A percentile compares a stretch with the other conserved stretches of the same genome.
These are phyloP conservation scores for Aureobasidium sp. DNA, from an alignment of 2,329 filamentous ascomycete genomes.

Conservation along the genomic window DNA sequence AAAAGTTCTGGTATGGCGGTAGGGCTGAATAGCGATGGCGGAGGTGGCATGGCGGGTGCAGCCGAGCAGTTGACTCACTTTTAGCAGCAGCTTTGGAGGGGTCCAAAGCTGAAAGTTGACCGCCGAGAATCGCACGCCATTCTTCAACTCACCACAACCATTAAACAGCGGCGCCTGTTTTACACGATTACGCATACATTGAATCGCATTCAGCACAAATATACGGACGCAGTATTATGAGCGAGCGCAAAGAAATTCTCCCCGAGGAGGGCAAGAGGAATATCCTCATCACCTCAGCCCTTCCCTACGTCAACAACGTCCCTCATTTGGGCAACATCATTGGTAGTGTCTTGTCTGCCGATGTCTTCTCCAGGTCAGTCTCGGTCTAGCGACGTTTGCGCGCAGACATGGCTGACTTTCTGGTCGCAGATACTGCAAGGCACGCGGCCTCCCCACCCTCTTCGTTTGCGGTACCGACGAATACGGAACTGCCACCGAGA, in stretches of 20 bases:
- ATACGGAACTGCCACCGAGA: constrained; percentile 93
- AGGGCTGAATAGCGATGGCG: background rate
- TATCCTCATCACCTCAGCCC: constrained; percentile 81
- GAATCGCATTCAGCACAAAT: background rate
- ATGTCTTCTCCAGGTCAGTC: constrained; percentile 51
- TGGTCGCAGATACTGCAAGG: constrained; percentile 59
- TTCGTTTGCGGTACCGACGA: constrained; percentile 87
- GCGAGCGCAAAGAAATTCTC: constrained; percentile 32
- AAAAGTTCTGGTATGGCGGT: background rate
- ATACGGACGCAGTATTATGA: constrained; percentile 11
- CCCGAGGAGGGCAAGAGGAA: constrained; percentile 60
- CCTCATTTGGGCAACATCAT: constrained; percentile 84
- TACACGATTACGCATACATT: background rate
- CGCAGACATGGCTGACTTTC: constrained; percentile 11
- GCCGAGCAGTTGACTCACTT: constrained; percentile 5
- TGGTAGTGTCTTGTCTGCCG: constrained; percentile 78
- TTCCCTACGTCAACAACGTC: constrained; percentile 71
- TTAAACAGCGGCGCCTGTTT: background rate
- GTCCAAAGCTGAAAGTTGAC: constrained; percentile 1
- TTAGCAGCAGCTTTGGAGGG: background rate
- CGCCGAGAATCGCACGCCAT: background rate
- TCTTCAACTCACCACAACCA: background rate
- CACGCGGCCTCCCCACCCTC: constrained; percentile 68
- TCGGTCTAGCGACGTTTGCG: background rate
- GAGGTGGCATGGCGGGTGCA: background rate